Evolutionary conservation across 129 eudicot genomes (phyloP).

Genomic region (Scalesia atractyloides): DNA sequence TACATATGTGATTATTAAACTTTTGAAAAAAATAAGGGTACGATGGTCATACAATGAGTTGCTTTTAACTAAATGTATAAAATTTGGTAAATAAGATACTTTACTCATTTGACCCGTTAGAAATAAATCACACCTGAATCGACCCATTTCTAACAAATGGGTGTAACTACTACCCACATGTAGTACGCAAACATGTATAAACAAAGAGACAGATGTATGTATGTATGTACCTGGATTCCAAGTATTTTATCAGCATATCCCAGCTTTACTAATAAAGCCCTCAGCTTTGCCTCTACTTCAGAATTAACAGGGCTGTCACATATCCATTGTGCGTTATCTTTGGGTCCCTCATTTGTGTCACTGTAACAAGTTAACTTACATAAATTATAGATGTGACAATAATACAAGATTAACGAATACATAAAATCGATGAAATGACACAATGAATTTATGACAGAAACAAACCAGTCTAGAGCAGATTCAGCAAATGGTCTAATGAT

Average conservation of each 20-base stretch:
- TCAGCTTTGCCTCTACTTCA: conserved; percentile 70
- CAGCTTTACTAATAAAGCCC: conserved; percentile 63
- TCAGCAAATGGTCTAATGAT: conserved; percentile 97
- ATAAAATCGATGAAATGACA: conserved; percentile 1
- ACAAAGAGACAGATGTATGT: conserved; percentile 11
- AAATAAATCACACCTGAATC: conserved; percentile 5
- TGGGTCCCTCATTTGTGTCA: conserved; percentile 56
- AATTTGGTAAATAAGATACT: too few relatives aligned
- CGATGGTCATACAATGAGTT: too few relatives aligned
- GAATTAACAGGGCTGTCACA: conserved; percentile 66
- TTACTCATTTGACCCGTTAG: not conserved
- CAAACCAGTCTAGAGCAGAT: conserved; percentile 79
- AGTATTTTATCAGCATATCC: conserved; percentile 77
- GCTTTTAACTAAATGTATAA: too few relatives aligned
- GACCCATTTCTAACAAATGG: not conserved
- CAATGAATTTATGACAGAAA: conserved; percentile 8
- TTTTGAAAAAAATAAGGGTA: too few relatives aligned
- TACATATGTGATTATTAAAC: too few relatives aligned
- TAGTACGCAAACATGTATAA: not conserved
- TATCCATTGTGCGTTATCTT: conserved; percentile 61
- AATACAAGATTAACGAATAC: not conserved
- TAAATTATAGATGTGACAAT: conserved; percentile 7
- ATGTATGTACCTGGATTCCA: conserved; percentile 82
- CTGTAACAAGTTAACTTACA: conserved; percentile 42
- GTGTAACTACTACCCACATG: not conserved